Percentiles rank a stretch among this genome's conserved stretches.
These are phyloP conservation scores for Glaciozyma antarctica DNA, from an alignment of 768 basidiomycete genomes.

Conservation along the genomic window DNA sequence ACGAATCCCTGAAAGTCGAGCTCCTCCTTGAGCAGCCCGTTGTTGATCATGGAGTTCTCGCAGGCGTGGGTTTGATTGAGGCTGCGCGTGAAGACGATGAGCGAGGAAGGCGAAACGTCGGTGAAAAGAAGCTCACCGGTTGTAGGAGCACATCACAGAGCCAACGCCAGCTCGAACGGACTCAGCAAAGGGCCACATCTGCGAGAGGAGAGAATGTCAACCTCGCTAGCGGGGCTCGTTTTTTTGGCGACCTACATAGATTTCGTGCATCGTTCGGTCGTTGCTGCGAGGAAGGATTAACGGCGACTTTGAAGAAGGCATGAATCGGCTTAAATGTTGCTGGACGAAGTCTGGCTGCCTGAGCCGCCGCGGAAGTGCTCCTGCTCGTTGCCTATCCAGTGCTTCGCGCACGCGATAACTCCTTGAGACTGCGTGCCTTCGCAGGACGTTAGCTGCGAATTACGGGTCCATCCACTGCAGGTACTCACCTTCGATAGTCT, in stretches of 20 bases:
- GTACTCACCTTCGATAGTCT: conserved; percentile 16
- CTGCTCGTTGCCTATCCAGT: conserved; percentile 50
- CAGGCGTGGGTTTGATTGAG: conserved; percentile 29
- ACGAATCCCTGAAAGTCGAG: conserved; percentile 59
- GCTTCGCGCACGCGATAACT: conserved; percentile 38
- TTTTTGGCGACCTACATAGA: conserved; percentile 30
- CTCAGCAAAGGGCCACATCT: conserved; percentile 11
- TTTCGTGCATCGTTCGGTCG: conserved; percentile 37
- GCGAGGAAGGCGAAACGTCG: neutral
- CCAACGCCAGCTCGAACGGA: conserved; percentile 8
- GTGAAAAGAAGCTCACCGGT: conserved; percentile 18
- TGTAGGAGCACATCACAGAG: conserved; percentile 34
- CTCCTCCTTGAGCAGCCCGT: conserved; percentile 46
- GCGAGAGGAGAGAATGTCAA: conserved; percentile 35
- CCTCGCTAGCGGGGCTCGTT: neutral
- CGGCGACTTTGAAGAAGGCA: no score
- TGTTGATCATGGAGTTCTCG: conserved; percentile 35
- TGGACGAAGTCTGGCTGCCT: conserved; percentile 44
- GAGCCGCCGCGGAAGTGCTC: conserved; percentile 39
- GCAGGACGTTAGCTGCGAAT: no score
- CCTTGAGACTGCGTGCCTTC: conserved; percentile 26
- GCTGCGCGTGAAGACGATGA: no score
- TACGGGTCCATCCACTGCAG: no score
- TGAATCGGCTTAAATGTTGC: conserved; percentile 36
- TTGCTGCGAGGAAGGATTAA: neutral